Conservation (phyloP, 2,329 filamentous ascomycete species). For the Botrytis aclada region DNA sequence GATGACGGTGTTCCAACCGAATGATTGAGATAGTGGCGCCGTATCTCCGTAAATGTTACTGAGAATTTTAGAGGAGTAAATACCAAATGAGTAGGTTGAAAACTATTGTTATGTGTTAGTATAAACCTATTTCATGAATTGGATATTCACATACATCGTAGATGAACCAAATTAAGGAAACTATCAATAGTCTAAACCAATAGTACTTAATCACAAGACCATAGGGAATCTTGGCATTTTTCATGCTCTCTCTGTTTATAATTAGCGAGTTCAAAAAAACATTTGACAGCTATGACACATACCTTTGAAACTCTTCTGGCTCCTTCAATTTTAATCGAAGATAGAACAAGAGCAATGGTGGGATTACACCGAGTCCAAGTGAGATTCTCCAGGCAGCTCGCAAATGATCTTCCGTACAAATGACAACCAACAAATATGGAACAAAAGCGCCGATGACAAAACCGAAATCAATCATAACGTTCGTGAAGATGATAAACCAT, state of each 20-base stretch:
- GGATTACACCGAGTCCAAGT: conserved; percentile 75
- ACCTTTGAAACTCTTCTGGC: conserved; percentile 67
- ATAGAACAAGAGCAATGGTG: conserved; percentile 67
- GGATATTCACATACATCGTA: conserved; percentile 57
- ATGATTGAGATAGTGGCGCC: conserved; percentile 68
- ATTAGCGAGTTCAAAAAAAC: conserved; percentile 10
- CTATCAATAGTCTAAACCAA: conserved; percentile 66
- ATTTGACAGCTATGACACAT: background rate
- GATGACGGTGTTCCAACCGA: conserved; percentile 86
- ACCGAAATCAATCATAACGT: conserved; percentile 80
- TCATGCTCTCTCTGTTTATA: conserved; percentile 37
- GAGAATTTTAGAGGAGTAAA: conserved; percentile 78
- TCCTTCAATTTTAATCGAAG: conserved; percentile 72
- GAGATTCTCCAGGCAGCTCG: conserved; percentile 78
- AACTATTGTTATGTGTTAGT: conserved; percentile 50
- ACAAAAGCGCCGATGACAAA: conserved; percentile 74
- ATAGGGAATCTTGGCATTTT: conserved; percentile 52
- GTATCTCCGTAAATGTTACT: conserved; percentile 57
- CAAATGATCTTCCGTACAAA: conserved; percentile 55
- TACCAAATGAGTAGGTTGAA: conserved; percentile 77
- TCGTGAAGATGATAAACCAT: conserved; percentile 90
- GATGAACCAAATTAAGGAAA: conserved; percentile 79
- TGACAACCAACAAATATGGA: conserved; percentile 62
- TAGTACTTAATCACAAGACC: conserved; percentile 61
- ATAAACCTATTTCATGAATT: background rate